These are phyloP conservation scores for Circinella umbellata DNA, from an alignment of 371 early-diverging fungal species.

Conservation along the genomic window DNA sequence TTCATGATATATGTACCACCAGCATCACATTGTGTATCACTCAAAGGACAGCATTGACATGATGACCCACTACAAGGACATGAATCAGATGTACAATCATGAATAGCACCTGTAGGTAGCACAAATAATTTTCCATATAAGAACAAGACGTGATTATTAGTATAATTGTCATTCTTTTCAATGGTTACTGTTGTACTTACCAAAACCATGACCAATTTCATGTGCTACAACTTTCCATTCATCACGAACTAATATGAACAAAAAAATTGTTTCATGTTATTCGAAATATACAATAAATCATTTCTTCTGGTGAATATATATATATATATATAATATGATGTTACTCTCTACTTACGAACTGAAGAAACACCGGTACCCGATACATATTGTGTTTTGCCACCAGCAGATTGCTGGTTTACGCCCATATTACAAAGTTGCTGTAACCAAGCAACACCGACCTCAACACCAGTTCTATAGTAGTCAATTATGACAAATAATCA, in stretches of 20 bases:
- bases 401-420: constrained; percentile 37
- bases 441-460: constrained; percentile 95
- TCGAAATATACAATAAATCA: no score
- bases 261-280: neutral
- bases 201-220: constrained; percentile 92
- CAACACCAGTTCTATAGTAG: constrained; percentile 64
- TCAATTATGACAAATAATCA: neutral
- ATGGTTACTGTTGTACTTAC: constrained; percentile 24
- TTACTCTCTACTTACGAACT: constrained; percentile 44
- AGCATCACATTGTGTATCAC: constrained; percentile 72
- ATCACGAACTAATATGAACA: constrained; percentile 52
- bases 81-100: constrained; percentile 64
- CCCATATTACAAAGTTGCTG: constrained; percentile 71
- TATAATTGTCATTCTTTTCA: neutral
- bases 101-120: constrained; percentile 52
- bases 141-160: neutral
- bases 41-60: constrained; percentile 71
- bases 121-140: neutral
- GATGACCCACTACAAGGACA: constrained; percentile 60
- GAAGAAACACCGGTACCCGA: constrained; percentile 91
- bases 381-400: constrained; percentile 56
- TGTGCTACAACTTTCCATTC: constrained; percentile 97
- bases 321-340: neutral
- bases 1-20: constrained; percentile 80
- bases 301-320: neutral